Base-by-base conservation (phyloP, 495 filamentous ascomycete genomes). In the Penicillium coprophilum region DNA sequence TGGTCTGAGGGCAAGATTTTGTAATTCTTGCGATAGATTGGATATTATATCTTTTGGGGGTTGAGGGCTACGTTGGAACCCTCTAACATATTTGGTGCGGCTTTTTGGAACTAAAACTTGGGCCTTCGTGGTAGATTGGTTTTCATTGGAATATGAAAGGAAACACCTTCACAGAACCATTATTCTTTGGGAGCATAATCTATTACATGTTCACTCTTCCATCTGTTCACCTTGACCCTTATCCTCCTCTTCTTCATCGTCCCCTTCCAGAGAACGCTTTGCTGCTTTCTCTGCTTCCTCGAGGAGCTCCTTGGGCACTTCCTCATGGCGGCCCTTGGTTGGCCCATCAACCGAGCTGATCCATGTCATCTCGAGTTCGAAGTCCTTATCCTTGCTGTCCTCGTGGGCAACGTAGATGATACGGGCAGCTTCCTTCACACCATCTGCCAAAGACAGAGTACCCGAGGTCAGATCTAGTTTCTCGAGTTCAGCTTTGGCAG, bases 301-400 rank as follows among this genome's bases (percentile, higher is more conserved):
- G 20, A 87, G 76, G 39, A 97, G 72, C 53, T 87, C 87, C 77
- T 88, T 90, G 53, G 94, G 94, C 41, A 98, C 94, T 70, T 92
- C 90, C 72, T 91, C 83, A 67, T 98, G 94, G 57, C 82, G 84
- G 48, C 92, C 92, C 74, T 93, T 91, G 36, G 92, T 95, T n/a
- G 90, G 89, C 13, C 90, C 91, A 43, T 88, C 83, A 41, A 83
- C 64, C 20, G 81, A 83, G 72, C 90, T 95, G 62, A 97, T 87
- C 94, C 94, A 98, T 58, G 89, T 92, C 94, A 98, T 96, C 80
- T 98, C 94, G 32, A 98, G 78, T 81, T 98, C 95, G 62, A 97
- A 97, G 31, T 98, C 95, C 79, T 97, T 98, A 74, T 98, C 94
- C 70, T 89, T 89, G 81, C 90, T 96, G 67, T 98, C 94, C 68